Evolutionary conservation across 2,329 filamentous ascomycete genomes (phyloP).

Genomic region (Claviceps arundinis): DNA sequence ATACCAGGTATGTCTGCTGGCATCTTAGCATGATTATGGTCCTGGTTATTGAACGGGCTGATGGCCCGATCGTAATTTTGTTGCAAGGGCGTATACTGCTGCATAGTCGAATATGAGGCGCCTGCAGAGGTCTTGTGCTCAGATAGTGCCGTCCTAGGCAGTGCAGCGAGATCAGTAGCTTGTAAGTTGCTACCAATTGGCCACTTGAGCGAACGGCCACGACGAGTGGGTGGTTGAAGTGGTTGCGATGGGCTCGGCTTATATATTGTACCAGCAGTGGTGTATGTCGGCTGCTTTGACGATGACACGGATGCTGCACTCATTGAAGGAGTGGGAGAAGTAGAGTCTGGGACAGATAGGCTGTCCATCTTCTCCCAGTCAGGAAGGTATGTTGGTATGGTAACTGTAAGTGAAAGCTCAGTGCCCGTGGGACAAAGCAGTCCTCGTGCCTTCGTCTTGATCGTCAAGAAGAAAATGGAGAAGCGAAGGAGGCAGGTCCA

Average conservation of each 20-base stretch:
- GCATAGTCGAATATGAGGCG: conserved; percentile 11
- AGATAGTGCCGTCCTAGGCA: conserved; percentile 24
- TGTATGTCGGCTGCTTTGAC: conserved; percentile 31
- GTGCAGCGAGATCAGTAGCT: conserved; percentile 20
- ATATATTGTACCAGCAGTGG: conserved; percentile 43
- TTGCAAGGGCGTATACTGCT: conserved; percentile 37
- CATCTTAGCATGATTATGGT: conserved; percentile 15
- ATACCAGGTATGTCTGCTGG: conserved; percentile 13
- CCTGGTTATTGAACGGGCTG: conserved; percentile 22
- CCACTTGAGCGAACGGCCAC: conserved; percentile 34
- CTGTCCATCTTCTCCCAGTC: conserved; percentile 17
- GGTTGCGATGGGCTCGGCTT: conserved; percentile 32
- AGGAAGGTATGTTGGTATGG: background rate
- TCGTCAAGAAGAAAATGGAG: conserved; percentile 8
- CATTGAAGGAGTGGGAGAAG: conserved; percentile 11
- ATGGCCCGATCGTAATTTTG: conserved; percentile 40
- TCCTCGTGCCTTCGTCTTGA: conserved; percentile 5
- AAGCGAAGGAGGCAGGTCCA: conserved; percentile 17
- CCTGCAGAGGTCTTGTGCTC: conserved; percentile 13
- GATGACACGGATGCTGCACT: conserved; percentile 10
- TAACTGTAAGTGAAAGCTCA: background rate
- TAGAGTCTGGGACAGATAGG: conserved; percentile 12
- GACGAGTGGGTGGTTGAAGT: conserved; percentile 37
- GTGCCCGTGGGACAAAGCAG: background rate
- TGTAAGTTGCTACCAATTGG: conserved; percentile 12